phyloP scores from a whole-genome alignment of 352 stramenopile species.

The Peronospora farinosa region DNA sequence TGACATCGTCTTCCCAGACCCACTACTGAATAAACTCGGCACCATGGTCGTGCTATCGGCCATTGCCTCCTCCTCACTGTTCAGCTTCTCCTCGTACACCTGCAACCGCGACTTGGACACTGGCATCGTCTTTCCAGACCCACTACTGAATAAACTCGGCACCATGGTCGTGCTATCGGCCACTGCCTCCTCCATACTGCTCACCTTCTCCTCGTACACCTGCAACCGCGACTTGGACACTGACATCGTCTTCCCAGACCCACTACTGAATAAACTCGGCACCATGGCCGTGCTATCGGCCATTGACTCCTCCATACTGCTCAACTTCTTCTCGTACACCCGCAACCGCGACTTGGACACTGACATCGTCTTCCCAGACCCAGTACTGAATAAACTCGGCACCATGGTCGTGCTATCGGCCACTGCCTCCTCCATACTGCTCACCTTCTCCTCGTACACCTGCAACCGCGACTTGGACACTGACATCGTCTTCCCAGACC shows the following conservation, averaged over 20 bases:
- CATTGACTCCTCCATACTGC: constrained; percentile 9
- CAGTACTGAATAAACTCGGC: constrained; percentile 19
- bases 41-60: constrained; percentile 12
- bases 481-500: constrained; percentile 12
- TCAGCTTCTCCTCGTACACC: constrained; percentile 15
- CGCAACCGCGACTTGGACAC: constrained; percentile 15
- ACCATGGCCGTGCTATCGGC: constrained; percentile 17
- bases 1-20: constrained; percentile 12
- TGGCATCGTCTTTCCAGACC: constrained; percentile 12
- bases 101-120: constrained; percentile 16
- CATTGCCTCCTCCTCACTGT: constrained; percentile 4
- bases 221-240: constrained; percentile 16
- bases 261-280: constrained; percentile 19
- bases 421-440: constrained; percentile 10
- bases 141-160: constrained; percentile 19
- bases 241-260: constrained; percentile 13
- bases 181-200: not conserved
- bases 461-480: constrained; percentile 16
- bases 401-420: constrained; percentile 17
- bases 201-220: constrained; percentile 15
- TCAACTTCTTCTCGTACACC: constrained; percentile 15
- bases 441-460: constrained; percentile 15
- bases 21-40: constrained; percentile 19
- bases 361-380: constrained; percentile 11
- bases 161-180: too few relatives aligned